Evolutionary conservation across 306 rosid species (phyloP), one percentile per base, ranked within the genome.

Genomic region (Ochetophila trinervis): DNA sequence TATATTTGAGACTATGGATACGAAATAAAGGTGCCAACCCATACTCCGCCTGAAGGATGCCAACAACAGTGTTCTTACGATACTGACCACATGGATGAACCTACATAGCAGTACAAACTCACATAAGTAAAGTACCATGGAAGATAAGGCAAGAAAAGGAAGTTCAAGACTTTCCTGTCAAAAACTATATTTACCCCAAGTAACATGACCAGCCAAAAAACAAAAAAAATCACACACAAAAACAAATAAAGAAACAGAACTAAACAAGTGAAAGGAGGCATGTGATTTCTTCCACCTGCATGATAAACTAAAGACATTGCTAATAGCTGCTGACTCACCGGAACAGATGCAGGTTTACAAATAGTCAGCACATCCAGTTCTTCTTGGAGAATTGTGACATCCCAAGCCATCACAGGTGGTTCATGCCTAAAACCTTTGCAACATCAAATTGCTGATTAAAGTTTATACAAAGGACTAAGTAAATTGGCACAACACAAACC

Each of bases 31-130:
- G 97, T 2, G 85, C 83, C 82, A 94, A 66, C 54, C 79, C 92
- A 79, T 90, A 78, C 71, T 94, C 97, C 30, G 99, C 99, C 84
- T 94, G 75, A 63, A 94, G 91, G 72, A 94, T 88, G 76, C 99
- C 99, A 67, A 90, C 84, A 73, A 93, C 77, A 3, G 99, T 90
- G 82, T 90, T 94, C 86, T 94, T 94, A 20, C 97, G 93, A 80
- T 94, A 94, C 74, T 94, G 97, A 80, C 97, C 99, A 54, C 99
- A 90, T 16, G 97, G 95, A 83, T 94, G 99, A 57, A 93, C 99
- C 97, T 90, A 69, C 24, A 71, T 63, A 68, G 79, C 75, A 79
- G 80, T 32, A 52, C 64, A 79, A 78, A 65, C 47, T 59, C 67
- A 79, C 40, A 82, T 65, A 68, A 54, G 34, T 14, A 8, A 62